These are phyloP conservation scores for Spathaspora girioi DNA, from an alignment of 805 yeast species.

Conservation along the genomic window DNA sequence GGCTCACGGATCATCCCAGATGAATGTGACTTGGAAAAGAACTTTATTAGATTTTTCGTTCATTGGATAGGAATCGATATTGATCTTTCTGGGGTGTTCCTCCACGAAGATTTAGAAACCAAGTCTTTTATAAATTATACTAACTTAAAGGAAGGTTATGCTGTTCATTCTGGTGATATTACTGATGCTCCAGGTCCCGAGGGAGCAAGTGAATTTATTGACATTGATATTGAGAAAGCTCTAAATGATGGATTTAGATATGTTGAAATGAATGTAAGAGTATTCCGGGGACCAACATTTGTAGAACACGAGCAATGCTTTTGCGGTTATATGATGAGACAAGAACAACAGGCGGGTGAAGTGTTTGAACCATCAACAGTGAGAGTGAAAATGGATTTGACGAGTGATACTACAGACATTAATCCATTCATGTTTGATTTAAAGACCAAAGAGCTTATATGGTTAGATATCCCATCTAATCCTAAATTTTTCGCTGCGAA, in stretches of 20 bases:
- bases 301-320: constrained; percentile 7
- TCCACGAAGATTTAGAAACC: constrained; percentile 1
- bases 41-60: constrained; percentile 5
- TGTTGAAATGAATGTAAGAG: constrained; percentile 5
- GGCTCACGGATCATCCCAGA: constrained; percentile 6
- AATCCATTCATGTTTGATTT: constrained; percentile 7
- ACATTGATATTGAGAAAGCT: constrained; percentile 6
- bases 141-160: constrained; percentile 4
- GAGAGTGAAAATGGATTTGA: constrained; percentile 6
- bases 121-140: not conserved
- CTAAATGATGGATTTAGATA: constrained; percentile 5
- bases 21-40: constrained; percentile 1
- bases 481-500: not conserved
- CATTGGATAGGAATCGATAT: constrained; percentile 9
- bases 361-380: constrained; percentile 9
- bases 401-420: not conserved
- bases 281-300: constrained; percentile 5
- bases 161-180: constrained; percentile 10
- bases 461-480: constrained; percentile 4
- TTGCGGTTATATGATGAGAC: constrained; percentile 8
- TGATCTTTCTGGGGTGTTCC: constrained; percentile 5
- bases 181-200: constrained; percentile 6
- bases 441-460: constrained; percentile 2
- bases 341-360: constrained; percentile 3
- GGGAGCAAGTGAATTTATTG: constrained; percentile 10